Base-by-base conservation (phyloP, 352 stramenopile genomes). In the Phytophthora megakarya region DNA sequence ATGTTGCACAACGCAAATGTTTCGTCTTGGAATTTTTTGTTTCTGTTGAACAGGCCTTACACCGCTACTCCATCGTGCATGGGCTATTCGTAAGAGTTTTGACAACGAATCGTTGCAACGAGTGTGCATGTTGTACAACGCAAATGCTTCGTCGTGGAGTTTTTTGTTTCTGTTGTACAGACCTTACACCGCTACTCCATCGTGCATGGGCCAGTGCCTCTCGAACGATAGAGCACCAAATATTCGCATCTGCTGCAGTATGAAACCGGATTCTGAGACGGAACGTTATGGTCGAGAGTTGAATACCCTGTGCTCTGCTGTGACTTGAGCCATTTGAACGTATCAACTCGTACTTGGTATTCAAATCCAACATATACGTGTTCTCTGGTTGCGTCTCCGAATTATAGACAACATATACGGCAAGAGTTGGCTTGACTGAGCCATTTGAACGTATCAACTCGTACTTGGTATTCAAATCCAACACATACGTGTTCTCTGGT, bases 181-280 rank as follows among this genome's bases (percentile, higher is more conserved):
- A 47, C 12, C 73, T 65, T 19, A 80, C 47, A 13, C 76, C 60
- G 10, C 39, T 54, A 43, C 61, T 64, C 75, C 76, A 88, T 7
- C 50, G 51, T 2, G 81, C 81, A 37, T 82, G 66, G 5, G 38
- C 30, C 22, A 88, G 38, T n/a, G 72, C 40, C 13, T 83, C 66
- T 12, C 62, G 59, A 9, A 90, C 13, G 11, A 88, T 26, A 7
- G 57, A 65, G n/a, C 30, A 46, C 81, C 81, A 90, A 28, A 88
- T 85, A 6, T 38, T 42, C 6, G 79, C 79, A 48, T 90, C 78
- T 0, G 77, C 78, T 13, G 60, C n/a, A 5, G 74, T 89, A 13
- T 60, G 26, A 23, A 89, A 88, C n/a, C 76, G 78, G 11, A 88
- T 67, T 3, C 73, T 68, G 16, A 88, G 12, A 10, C 74, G 71